Base-by-base conservation (phyloP, 192 early-diverging fungal species). In the Mortierella claussenii region DNA sequence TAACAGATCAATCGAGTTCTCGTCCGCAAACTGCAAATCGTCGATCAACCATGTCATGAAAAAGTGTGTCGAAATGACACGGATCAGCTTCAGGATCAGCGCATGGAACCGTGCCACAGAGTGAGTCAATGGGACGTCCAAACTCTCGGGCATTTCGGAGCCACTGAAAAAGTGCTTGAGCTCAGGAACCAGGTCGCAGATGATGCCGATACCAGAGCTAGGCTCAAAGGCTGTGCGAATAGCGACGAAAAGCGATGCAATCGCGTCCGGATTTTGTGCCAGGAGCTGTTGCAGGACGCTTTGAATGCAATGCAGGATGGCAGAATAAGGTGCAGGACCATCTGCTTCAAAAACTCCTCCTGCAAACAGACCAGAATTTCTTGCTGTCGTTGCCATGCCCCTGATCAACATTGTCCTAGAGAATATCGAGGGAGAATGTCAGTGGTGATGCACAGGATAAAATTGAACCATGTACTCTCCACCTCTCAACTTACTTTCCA, bases 41-140 rank as follows among this genome's bases (percentile, higher is more conserved):
- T 76, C 73, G 26, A 76, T 76, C n/a, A 76, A 28, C 73, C 73
- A 76, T 21, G 73, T 76, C 73, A 76, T 76, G 18, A 76, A 76
- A 21, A 76, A 76, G n/a, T 76, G 73, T 11, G 73, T 76, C 5
- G 73, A 76, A 13, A 76, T 76, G 12, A 76, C 73, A n/a, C 73
- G 64, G 31, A 76, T 76, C 53, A 76, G 20, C 21, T 76, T 76
- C 8, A 76, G 28, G 23, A 76, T 76, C 27, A 76, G 52, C 1
- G 57, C 44, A 40, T 76, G 73, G 40, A 76, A 76, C 1, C 73
- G 73, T 13, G 59, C 62, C 26, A 76, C 50, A 18, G 73, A 76
- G 20, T 76, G 73, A 1, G 65, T 37, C 17, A 76, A 50, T 2
- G 73, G 73, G 2, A 76, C 53, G 51, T 76, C 73, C 43, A 62